Conservation (phyloP, 371 early-diverging fungal species). For the Syncephalastrum sp. region DNA sequence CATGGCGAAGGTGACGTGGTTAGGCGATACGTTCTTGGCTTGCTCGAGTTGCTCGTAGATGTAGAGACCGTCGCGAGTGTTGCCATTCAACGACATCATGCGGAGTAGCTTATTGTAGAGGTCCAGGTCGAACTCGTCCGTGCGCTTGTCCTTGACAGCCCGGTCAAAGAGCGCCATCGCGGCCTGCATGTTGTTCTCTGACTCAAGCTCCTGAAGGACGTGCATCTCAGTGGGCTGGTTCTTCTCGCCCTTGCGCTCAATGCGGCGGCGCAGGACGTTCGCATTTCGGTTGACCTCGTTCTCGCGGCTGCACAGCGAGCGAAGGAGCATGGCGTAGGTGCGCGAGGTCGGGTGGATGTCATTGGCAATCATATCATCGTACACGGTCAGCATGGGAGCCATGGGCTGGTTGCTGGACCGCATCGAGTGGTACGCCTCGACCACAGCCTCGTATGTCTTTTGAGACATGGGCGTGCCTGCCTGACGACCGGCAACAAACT, state of each 20-base stretch:
- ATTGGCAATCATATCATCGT: constrained; percentile 43
- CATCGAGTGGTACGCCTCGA: constrained; percentile 41
- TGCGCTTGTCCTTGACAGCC: constrained; percentile 33
- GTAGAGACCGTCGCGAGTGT: constrained; percentile 41
- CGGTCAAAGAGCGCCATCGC: constrained; percentile 45
- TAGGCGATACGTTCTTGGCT: constrained; percentile 29
- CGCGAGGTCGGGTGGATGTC: constrained; percentile 39
- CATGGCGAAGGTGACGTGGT: constrained; percentile 41
- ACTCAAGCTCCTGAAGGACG: constrained; percentile 27
- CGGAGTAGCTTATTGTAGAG: constrained; percentile 45
- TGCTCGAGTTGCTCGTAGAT: constrained; percentile 51
- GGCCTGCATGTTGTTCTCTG: constrained; percentile 37
- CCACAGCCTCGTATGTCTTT: constrained; percentile 48
- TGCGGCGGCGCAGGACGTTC: constrained; percentile 26
- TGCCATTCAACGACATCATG: constrained; percentile 37
- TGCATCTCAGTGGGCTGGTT: constrained; percentile 5
- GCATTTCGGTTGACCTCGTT: constrained; percentile 39
- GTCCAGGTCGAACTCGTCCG: constrained; percentile 41
- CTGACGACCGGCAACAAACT: constrained; percentile 29
- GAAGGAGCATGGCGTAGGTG: constrained; percentile 46
- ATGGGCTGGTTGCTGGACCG: constrained; percentile 32
- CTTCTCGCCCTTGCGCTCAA: constrained; percentile 22
- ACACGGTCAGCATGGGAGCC: constrained; percentile 38
- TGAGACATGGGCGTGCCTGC: constrained; percentile 27
- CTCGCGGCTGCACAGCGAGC: constrained; percentile 38